Percentiles rank a stretch among this genome's conserved stretches.
Conservation (phyloP, 2,329 filamentous ascomycete species). For the Juglanconis oblonga region DNA sequence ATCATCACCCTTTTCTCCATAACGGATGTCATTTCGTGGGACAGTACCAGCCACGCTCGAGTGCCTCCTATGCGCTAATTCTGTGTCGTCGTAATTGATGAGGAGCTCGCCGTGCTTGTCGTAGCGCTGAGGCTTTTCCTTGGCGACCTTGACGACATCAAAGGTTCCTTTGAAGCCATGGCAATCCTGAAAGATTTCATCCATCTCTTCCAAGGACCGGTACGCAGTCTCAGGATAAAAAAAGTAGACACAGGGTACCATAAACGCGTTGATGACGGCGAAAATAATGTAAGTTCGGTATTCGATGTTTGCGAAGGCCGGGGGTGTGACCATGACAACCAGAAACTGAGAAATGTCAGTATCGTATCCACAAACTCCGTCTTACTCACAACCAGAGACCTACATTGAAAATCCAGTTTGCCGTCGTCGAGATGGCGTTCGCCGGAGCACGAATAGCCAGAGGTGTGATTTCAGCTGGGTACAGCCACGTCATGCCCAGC, state of each 20-base stretch:
- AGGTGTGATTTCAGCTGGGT: conserved; percentile 55
- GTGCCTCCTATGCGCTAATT: conserved; percentile 17
- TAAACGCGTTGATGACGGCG: conserved; percentile 61
- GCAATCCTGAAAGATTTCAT: conserved; percentile 59
- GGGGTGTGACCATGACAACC: conserved; percentile 61
- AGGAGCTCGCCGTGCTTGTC: conserved; percentile 59
- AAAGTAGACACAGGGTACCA: conserved; percentile 56
- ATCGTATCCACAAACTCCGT: neutral
- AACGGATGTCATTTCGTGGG: neutral
- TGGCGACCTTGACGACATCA: conserved; percentile 39
- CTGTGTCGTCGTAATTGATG: conserved; percentile 39
- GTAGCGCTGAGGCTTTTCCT: conserved; percentile 52
- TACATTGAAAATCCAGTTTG: conserved; percentile 16
- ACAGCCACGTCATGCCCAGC: conserved; percentile 57
- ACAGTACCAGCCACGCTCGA: neutral
- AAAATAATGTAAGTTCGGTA: conserved; percentile 65
- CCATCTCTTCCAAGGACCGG: conserved; percentile 65
- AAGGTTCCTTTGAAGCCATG: conserved; percentile 39
- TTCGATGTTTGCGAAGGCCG: conserved; percentile 54
- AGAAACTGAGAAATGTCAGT: conserved; percentile 55
- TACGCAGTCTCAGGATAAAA: conserved; percentile 66
- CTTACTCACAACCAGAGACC: neutral
- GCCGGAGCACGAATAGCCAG: conserved; percentile 52
- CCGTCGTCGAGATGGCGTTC: conserved; percentile 38
- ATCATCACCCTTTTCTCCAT: neutral